Percentiles rank a stretch among this genome's conserved stretches.
Conservation (phyloP, 768 basidiomycete species). For the Rhodotorula diobovata region DNA sequence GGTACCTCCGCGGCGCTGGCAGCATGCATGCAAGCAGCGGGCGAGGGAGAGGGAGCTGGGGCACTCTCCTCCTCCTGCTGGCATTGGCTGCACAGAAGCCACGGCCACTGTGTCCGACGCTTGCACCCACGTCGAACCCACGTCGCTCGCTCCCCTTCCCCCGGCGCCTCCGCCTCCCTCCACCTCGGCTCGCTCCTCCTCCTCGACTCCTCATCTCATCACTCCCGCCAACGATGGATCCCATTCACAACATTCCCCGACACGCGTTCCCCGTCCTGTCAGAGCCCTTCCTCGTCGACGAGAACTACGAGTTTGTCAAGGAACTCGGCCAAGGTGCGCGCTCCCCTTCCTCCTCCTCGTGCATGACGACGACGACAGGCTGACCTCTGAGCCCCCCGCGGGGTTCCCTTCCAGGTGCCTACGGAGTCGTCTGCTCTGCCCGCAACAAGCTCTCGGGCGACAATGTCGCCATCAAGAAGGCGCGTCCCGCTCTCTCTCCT, state of each 20-base stretch:
- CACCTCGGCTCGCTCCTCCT: not conserved
- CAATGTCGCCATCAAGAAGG: constrained; percentile 93
- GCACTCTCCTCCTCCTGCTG: too few relatives aligned
- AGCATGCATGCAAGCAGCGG: too few relatives aligned
- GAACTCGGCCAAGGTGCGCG: constrained; percentile 59
- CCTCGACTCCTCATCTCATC: not conserved
- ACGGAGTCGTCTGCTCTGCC: constrained; percentile 38
- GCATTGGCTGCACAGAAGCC: too few relatives aligned
- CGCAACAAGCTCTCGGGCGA: constrained; percentile 76
- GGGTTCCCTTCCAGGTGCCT: constrained; percentile 14
- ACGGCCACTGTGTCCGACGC: too few relatives aligned
- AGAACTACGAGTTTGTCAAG: constrained; percentile 89
- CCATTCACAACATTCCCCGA: constrained; percentile 25
- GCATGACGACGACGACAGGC: not conserved
- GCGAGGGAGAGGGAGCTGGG: too few relatives aligned
- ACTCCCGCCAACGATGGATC: not conserved
- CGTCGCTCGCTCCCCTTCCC: too few relatives aligned
- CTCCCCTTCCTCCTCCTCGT: constrained; percentile 8
- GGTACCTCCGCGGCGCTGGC: not conserved
- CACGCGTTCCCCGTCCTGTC: constrained; percentile 69
- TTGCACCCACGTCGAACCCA: too few relatives aligned
- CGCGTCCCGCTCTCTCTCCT: constrained; percentile 52
- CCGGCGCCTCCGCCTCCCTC: too few relatives aligned
- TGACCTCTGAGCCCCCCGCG: not conserved
- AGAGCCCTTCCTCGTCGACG: constrained; percentile 79